A percentile compares a stretch with the other conserved stretches of the same genome.
These are phyloP conservation scores for Phytophthora fragariaefolia DNA, from an alignment of 352 stramenopile species.

Conservation along the genomic window DNA sequence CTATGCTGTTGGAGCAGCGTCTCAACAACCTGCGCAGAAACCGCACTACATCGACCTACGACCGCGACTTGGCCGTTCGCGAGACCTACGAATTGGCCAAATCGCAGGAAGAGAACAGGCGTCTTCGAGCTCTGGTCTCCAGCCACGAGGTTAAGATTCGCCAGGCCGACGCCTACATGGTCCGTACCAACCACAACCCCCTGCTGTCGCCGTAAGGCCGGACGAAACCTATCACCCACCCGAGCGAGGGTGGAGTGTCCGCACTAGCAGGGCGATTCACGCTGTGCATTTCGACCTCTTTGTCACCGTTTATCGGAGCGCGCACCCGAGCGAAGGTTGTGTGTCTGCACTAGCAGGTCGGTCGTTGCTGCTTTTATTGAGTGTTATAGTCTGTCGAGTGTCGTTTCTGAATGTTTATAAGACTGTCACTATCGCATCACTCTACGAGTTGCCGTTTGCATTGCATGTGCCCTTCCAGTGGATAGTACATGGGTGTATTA, in stretches of 20 bases:
- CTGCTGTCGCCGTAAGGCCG: conserved; percentile 14
- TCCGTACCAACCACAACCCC: conserved; percentile 13
- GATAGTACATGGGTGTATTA: no score
- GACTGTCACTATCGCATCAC: conserved; percentile 17
- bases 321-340: conserved; percentile 2
- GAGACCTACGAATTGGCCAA: conserved; percentile 42
- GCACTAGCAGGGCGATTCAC: neutral
- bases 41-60: conserved; percentile 13
- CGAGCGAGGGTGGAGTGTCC: neutral
- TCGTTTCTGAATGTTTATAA: conserved; percentile 35
- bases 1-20: conserved; percentile 42
- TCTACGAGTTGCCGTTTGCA: neutral
- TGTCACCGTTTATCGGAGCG: neutral
- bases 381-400: conserved; percentile 36
- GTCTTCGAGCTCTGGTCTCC: conserved; percentile 47
- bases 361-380: conserved; percentile 7
- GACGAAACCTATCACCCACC: neutral
- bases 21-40: conserved; percentile 41
- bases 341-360: neutral
- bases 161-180: conserved; percentile 41
- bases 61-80: conserved; percentile 25
- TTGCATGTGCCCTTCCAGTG: neutral
- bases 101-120: conserved; percentile 51
- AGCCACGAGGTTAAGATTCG: conserved; percentile 54
- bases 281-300: conserved; percentile 6